Percentiles rank a stretch among this genome's conserved stretches.
phyloP scores from a whole-genome alignment of 1,284 basidiomycete genomes.

The Phylloboletellus chloephorus region DNA sequence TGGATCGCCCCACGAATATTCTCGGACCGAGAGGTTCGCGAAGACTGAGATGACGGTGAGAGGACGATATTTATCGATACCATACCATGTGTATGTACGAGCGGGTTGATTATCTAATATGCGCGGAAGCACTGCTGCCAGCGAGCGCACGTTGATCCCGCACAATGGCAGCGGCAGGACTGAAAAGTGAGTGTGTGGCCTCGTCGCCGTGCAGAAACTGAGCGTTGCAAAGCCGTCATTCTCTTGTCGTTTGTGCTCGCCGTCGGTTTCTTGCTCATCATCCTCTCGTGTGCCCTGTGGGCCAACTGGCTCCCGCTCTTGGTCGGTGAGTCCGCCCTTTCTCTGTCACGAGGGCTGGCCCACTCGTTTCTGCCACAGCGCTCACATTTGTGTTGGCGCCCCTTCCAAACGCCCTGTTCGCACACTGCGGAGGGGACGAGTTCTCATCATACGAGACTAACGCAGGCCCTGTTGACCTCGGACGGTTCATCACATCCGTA shows the following conservation, averaged over 20 bases:
- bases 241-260: conserved; percentile 95
- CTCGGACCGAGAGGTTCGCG: conserved; percentile 34
- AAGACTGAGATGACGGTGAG: conserved; percentile 21
- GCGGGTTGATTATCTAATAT: conserved; percentile 17
- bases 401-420: conserved; percentile 86
- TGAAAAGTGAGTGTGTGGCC: conserved; percentile 28
- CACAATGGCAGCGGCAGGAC: conserved; percentile 39
- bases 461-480: conserved; percentile 68
- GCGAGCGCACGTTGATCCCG: neutral
- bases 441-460: conserved; percentile 65
- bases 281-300: conserved; percentile 96
- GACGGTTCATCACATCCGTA: conserved; percentile 88
- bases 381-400: conserved; percentile 94
- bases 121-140: neutral
- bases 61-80: conserved; percentile 7
- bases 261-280: conserved; percentile 94
- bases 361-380: conserved; percentile 45
- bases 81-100: conserved; percentile 5
- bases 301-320: conserved; percentile 95
- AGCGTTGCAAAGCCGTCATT: conserved; percentile 67
- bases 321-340: conserved; percentile 69
- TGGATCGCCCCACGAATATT: conserved; percentile 36
- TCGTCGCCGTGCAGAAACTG: neutral
- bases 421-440: conserved; percentile 83
- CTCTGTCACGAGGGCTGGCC: neutral